Evolutionary conservation across 2,329 filamentous ascomycete genomes (phyloP), one percentile per base, ranked within the genome.

Genomic region (Diaporthe sp.): DNA sequence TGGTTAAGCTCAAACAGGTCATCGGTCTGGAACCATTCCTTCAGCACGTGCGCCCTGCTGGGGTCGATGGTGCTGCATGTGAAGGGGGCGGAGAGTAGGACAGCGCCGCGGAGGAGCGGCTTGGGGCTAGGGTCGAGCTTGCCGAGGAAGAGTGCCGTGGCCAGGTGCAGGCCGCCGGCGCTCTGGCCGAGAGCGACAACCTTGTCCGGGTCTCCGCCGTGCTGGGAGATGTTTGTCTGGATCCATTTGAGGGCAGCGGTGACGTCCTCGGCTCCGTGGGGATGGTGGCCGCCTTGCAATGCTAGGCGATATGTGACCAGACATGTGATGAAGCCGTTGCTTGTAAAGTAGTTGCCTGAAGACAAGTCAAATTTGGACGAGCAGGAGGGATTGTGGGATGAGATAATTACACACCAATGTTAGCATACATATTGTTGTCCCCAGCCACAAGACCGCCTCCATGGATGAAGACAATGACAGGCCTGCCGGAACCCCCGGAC

Each of bases 281-380:
- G 78, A 72, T 75, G 76, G 61, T 76, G 75, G 12, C 78, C 78
- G 1, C 76, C 78, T 46, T 77, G 75, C 28, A 78, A 49, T 2
- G 75, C 75, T 28, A 78, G 73, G 60, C 77, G 76, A 60, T 82
- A 80, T 13, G 76, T 82, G 49, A 76, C 71, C 1, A 78, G 78
- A 75, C 79, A 79, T 62, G 80, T 80, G 76, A 81, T 76, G 72
- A 74, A 78, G 60, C 72, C 78, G 75, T 81, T 78, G 31, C 75
- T 79, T 65, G 75, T 75, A n/a, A 79, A 80, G 67, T 75, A 78
- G 2, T 79, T 79, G 13, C 80, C 79, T 78, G 77, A 60, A 46
- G 17, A 37, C 60, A 34, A 15, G 51, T 70, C 12, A 68, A 53
- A 58, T 34, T 15, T 19, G n/a, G n/a, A 22, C 12, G 25, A 17